Evolutionary conservation across 2,329 filamentous ascomycete genomes (phyloP), one percentile per base, ranked within the genome.

Genomic region (Cercospora berteroae): DNA sequence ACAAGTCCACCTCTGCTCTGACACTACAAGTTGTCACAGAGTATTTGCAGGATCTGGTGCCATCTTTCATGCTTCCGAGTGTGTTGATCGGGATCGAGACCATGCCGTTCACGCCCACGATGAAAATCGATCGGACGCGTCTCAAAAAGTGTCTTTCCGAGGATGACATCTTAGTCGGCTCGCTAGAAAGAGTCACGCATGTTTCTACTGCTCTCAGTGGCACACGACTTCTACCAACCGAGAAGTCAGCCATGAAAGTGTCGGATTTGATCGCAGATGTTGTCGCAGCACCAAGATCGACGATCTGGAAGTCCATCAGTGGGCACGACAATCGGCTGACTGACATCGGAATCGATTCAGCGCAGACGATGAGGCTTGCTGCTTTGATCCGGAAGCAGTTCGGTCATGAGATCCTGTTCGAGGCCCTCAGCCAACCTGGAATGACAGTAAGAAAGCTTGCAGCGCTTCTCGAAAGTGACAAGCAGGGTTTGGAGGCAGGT

Each of bases 81-180:
- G 48, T 57, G 6, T 27, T 64, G 31, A 39, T 57, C 50, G 33
- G 29, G 18, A 7, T 64, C 16, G 42, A 64, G 18, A 42, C 23
- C 5, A 64, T 64, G 62, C 62, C 62, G 25, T 58, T 39, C 50
- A 64, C 62, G 6, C 48, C 62, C 5, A 64, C 62, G 16, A 64
- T 64, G 62, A 64, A 64, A 31, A 64, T 64, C 27, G 62, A 64
- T 55, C 48, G 62, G 13, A 57, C 31, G 27, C 50, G 62, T 42
- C 33, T 64, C 25, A 64, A 57, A n/a, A n/a, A 42, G 16, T 64
- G 62, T 27, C 50, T 64, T 27, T 57, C 50, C 16, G 27, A 64
- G 10, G 27, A 48, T 48, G n/a, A 48, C 8, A 5, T 48, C 18
- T 48, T 18, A 20, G 42, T 8, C 9, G 18, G n/a, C 42, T 48